Base-by-base conservation (phyloP, 2,329 filamentous ascomycete genomes). In the Pseudofabraea citricarpa region DNA sequence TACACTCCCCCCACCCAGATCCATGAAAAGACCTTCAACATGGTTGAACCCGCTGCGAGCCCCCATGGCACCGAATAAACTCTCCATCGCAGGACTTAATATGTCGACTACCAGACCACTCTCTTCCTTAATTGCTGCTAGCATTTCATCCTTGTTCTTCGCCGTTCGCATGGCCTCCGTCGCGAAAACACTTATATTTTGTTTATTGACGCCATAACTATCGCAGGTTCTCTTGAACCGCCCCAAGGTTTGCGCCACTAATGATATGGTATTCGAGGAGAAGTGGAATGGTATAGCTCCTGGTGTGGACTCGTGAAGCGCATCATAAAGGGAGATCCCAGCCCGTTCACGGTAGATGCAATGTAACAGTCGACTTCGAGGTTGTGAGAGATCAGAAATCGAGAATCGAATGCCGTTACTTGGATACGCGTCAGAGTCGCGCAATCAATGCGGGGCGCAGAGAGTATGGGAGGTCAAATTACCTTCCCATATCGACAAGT, bases 361-460 rank as follows among this genome's bases (percentile, higher is more conserved):
- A 15, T 76, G 81, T 32, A 95, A 74, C 19, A 90, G 79, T 19
- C 90, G 84, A 19, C 85, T 74, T 29, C 72, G 78, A 4, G 81
- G 78, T 18, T 85, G 82, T 4, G 81, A 76, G n/a, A 94, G 74
- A 52, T 89, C 82, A 7, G 89, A 87, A 57, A 95, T 88, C 35
- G 88, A 91, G 71, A 95, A 95, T 43, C 90, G 87, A 56, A 95
- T 91, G 56, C 90, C 90, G 70, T 95, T 96, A 71, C 89, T 88
- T 21, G 16, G 29, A 7, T 13, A 27, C 19, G n/a, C 8, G 15
- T 15, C 13, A n/a, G n/a, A n/a, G n/a, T n/a, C n/a, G n/a, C n/a
- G n/a, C n/a, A n/a, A n/a, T n/a, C n/a, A n/a, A n/a, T n/a, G n/a
- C n/a, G n/a, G n/a, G n/a, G n/a, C n/a, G n/a, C n/a, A n/a, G n/a